Percentiles rank a stretch among this genome's conserved stretches.
Evolutionary conservation across 176 grass and related monocot species (phyloP).

Genomic region (Triticum dicoccoides): DNA sequence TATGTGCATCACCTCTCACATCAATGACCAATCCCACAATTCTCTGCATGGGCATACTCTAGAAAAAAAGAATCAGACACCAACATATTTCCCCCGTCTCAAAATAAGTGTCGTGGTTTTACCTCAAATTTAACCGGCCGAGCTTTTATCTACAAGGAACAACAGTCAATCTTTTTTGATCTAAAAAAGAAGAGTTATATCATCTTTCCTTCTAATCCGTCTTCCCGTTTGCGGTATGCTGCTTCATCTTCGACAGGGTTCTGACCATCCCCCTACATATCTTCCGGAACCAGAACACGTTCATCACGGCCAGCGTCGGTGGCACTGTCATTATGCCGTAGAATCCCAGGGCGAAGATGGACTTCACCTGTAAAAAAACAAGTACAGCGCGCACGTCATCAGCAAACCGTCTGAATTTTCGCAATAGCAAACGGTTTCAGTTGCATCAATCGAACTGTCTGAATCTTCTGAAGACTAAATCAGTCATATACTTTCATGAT

Average conservation of each 20-base stretch:
- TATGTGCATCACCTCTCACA: background rate
- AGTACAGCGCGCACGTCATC: background rate
- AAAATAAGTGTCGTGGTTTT: too few species aligned
- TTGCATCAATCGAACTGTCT: background rate
- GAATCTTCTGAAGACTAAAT: background rate
- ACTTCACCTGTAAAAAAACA: conserved; percentile 39
- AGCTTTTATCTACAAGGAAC: background rate
- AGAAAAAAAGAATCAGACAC: background rate
- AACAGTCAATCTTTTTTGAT: background rate
- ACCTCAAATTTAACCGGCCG: too few species aligned
- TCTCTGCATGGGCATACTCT: too few species aligned
- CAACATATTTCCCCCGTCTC: accelerated
- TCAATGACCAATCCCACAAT: background rate
- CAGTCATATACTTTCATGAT: background rate
- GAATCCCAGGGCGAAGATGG: conserved; percentile 64
- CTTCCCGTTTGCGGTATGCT: conserved; percentile 24
- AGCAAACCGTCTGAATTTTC: background rate
- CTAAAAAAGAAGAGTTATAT: background rate
- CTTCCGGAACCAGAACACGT: conserved; percentile 90
- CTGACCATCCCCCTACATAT: conserved; percentile 81
- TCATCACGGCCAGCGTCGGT: conserved; percentile 55
- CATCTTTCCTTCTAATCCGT: conserved; percentile 11
- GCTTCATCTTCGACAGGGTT: conserved; percentile 51
- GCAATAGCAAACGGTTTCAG: background rate
- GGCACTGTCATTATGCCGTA: conserved; percentile 55